A percentile compares a stretch with the other conserved stretches of the same genome.
Conservation (phyloP, 108 stramenopile species). For the Nitzschia palea region DNA sequence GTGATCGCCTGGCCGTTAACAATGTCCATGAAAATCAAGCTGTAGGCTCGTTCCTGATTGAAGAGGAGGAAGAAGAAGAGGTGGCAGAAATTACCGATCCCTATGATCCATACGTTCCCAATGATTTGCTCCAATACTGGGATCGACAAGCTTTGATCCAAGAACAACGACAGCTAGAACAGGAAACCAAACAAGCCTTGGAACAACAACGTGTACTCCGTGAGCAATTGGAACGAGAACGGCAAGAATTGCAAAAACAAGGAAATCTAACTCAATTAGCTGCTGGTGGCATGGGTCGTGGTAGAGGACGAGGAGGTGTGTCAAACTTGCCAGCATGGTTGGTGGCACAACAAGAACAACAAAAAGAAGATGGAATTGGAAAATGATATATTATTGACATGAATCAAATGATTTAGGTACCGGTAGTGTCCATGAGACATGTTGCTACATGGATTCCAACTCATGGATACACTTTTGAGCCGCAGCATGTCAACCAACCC, state of each 20-base stretch:
- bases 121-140: slow-evolving; percentile 80
- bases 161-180: slow-evolving; percentile 49
- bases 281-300: slow-evolving; percentile 30
- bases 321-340: slow-evolving; percentile 88
- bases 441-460: too few species aligned
- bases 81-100: slow-evolving; percentile 41
- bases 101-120: slow-evolving; percentile 79
- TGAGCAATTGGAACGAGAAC: slow-evolving; percentile 58
- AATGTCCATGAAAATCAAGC: not conserved
- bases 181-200: slow-evolving; percentile 49
- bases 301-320: slow-evolving; percentile 71
- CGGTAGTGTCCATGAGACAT: too few species aligned
- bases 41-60: not conserved
- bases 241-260: slow-evolving; percentile 36
- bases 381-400: too few species aligned
- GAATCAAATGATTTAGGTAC: too few species aligned
- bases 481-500: too few species aligned
- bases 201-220: slow-evolving; percentile 57
- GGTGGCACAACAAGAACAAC: slow-evolving; percentile 57
- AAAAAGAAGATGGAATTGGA: not conserved
- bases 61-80: not conserved
- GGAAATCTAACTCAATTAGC: not conserved
- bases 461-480: too few species aligned
- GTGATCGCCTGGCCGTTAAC: too few species aligned
- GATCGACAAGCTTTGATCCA: slow-evolving; percentile 51